These are phyloP conservation scores for Ustanciosporium gigantosporum DNA, from an alignment of 1,284 basidiomycete genomes.

Conservation along the genomic window DNA sequence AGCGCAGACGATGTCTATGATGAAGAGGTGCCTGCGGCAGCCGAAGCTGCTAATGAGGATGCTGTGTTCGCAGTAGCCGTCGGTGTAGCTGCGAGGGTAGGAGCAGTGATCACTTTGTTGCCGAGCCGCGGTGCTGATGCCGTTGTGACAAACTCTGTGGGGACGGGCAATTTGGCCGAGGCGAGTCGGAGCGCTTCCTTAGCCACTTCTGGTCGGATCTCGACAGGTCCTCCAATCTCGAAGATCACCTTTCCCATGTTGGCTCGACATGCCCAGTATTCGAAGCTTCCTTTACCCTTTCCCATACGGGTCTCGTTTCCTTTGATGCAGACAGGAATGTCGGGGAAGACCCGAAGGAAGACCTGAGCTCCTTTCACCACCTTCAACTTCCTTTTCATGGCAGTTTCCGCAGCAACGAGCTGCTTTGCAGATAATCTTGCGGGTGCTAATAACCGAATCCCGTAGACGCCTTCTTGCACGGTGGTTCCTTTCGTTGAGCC, in stretches of 20 bases:
- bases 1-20: no score
- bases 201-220: conserved; percentile 88
- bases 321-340: conserved; percentile 96
- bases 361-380: conserved; percentile 85
- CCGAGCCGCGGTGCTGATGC: conserved; percentile 79
- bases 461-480: conserved; percentile 86
- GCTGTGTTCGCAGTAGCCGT: no score
- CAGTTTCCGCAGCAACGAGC: conserved; percentile 81
- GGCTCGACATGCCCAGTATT: conserved; percentile 93
- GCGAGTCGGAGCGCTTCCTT: conserved; percentile 87
- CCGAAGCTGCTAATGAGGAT: no score
- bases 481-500: conserved; percentile 93
- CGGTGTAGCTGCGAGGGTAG: neutral
- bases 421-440: conserved; percentile 87
- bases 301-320: conserved; percentile 99
- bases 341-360: conserved; percentile 88
- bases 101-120: conserved; percentile 44
- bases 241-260: conserved; percentile 90
- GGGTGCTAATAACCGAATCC: conserved; percentile 83
- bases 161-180: conserved; percentile 83
- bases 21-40: no score
- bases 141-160: conserved; percentile 82
- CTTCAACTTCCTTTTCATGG: conserved; percentile 88
- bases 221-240: conserved; percentile 82
- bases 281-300: conserved; percentile 96